phyloP scores from a whole-genome alignment of 805 yeast genomes.

The Starmerella sirachaensis region DNA sequence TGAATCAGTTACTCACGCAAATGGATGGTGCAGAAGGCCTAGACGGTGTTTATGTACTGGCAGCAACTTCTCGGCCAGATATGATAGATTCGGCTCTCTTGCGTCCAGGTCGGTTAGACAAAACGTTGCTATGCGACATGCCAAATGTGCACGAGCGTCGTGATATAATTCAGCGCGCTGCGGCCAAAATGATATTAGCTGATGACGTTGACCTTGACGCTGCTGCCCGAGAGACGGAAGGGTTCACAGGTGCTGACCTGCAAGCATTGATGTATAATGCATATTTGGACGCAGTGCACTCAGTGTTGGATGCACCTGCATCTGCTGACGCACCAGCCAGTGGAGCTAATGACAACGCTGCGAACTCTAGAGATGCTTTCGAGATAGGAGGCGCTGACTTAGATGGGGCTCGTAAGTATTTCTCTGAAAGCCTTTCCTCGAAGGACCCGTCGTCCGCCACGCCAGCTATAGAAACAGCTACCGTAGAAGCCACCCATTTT shows the following conservation, averaged over 20 bases:
- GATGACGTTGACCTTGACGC: slow-evolving; percentile 40
- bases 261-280: slow-evolving; percentile 90
- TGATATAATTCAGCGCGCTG: slow-evolving; percentile 50
- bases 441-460: not conserved
- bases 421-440: not conserved
- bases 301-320: slow-evolving; percentile 30
- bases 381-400: slow-evolving; percentile 7
- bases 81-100: slow-evolving; percentile 86
- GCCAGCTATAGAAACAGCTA: not conserved
- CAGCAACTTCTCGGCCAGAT: slow-evolving; percentile 94
- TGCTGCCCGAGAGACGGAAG: slow-evolving; percentile 51
- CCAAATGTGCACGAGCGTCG: slow-evolving; percentile 60
- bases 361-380: slow-evolving; percentile 16
- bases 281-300: slow-evolving; percentile 66
- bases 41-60: slow-evolving; percentile 91
- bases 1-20: slow-evolving; percentile 90
- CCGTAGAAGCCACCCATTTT: slow-evolving; percentile 35
- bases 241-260: slow-evolving; percentile 89
- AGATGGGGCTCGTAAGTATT: not conserved
- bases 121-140: slow-evolving; percentile 79
- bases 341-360: slow-evolving; percentile 5
- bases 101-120: slow-evolving; percentile 94
- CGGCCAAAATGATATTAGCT: slow-evolving; percentile 47
- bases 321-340: too few relatives aligned
- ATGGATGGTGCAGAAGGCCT: slow-evolving; percentile 99